Evolutionary conservation across 305 asterid genomes (phyloP).

Genomic region (Solanum hybrid): DNA sequence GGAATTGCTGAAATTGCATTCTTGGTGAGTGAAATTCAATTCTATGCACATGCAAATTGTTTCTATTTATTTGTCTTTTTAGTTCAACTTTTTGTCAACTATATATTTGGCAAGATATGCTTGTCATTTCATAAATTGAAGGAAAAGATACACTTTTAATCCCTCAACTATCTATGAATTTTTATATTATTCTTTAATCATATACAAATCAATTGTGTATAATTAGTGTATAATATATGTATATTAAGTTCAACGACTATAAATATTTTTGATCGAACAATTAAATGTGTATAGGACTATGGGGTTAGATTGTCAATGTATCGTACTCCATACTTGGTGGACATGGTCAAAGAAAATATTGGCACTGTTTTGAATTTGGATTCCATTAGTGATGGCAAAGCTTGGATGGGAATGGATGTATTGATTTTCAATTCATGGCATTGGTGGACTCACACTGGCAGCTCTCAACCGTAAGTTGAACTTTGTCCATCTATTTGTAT

Average conservation of each 20-base stretch:
- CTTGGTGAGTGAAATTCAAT: constrained; percentile 32
- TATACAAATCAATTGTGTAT: not conserved
- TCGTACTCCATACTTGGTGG: constrained; percentile 41
- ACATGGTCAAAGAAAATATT: constrained; percentile 24
- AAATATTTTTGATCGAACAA: not conserved
- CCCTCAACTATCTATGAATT: not conserved
- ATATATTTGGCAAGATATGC: not conserved
- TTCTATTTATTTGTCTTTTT: not conserved
- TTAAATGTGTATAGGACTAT: not conserved
- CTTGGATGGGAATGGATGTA: constrained; percentile 56
- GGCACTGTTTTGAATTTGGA: constrained; percentile 39
- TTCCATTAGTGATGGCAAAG: constrained; percentile 36
- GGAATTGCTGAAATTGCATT: constrained; percentile 47
- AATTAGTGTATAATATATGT: not conserved
- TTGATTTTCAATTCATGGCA: constrained; percentile 62
- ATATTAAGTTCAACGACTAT: not conserved
- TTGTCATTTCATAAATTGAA: not conserved
- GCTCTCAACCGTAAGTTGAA: constrained; percentile 22
- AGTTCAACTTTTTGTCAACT: not conserved
- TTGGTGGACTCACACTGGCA: constrained; percentile 57
- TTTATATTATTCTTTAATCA: not conserved
- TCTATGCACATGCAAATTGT: not conserved
- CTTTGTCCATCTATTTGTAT: not conserved
- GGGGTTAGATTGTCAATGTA: constrained; percentile 27
- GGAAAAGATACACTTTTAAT: not conserved